A percentile compares a stretch with the other conserved stretches of the same genome.
Conservation (phyloP, 2,329 filamentous ascomycete genomes). For the Aspergillus sp. region DNA sequence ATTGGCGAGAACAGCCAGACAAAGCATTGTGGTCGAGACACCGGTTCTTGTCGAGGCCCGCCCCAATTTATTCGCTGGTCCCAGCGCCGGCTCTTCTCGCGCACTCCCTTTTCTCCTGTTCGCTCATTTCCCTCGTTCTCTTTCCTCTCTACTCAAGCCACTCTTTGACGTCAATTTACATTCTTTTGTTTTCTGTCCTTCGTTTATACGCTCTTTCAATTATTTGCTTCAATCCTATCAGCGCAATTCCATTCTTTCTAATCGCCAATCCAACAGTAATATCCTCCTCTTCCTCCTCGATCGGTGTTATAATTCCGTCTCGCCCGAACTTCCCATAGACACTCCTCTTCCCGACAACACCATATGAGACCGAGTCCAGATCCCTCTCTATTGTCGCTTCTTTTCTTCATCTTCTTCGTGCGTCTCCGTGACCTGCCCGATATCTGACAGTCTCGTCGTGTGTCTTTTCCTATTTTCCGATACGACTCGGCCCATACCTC, state of each 20-base stretch:
- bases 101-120: neutral
- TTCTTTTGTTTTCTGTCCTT: neutral
- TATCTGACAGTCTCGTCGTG: neutral
- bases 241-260: neutral
- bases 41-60: too few species aligned
- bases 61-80: too few species aligned
- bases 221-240: neutral
- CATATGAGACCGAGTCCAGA: conserved; percentile 19
- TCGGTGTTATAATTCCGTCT: conserved; percentile 2
- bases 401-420: neutral
- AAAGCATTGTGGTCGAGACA: too few species aligned
- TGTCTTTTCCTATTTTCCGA: neutral
- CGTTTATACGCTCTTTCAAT: neutral
- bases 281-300: neutral
- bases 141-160: neutral
- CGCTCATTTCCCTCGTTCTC: neutral
- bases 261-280: neutral
- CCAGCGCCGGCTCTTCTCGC: too few species aligned
- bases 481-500: neutral
- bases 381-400: conserved; percentile 5
- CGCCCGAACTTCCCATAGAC: conserved; percentile 10
- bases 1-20: too few species aligned
- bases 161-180: neutral
- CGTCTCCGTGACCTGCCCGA: neutral
- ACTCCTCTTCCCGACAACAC: conserved; percentile 4